Evolutionary conservation across 139 green algal genomes (phyloP).

Genomic region (Microglena sp.): DNA sequence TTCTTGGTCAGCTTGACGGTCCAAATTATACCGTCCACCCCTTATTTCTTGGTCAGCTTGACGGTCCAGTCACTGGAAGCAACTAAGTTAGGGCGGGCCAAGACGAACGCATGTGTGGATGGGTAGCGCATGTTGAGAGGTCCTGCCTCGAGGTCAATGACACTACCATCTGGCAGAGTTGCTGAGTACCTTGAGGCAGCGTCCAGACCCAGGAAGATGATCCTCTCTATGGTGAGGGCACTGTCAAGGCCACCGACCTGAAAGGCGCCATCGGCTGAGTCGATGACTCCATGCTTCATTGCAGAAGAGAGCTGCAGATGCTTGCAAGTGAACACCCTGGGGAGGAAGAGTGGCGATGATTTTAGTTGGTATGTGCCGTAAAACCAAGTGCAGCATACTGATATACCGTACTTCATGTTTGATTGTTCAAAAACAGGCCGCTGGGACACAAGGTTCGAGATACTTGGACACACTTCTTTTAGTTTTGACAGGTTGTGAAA

Average conservation of each 20-base stretch:
- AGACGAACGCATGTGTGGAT: too few species aligned
- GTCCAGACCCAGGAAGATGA: conserved; percentile 44
- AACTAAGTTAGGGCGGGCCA: too few species aligned
- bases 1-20: too few species aligned
- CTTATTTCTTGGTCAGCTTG: too few species aligned
- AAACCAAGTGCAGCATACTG: neutral
- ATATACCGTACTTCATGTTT: neutral
- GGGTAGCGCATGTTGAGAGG: too few species aligned
- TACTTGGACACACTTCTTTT: neutral
- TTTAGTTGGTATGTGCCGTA: neutral
- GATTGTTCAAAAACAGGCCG: neutral
- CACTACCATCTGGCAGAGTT: neutral
- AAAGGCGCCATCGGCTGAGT: neutral
- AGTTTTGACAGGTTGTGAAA: neutral
- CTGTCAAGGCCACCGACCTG: neutral
- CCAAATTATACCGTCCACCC: too few species aligned
- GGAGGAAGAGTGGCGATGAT: neutral
- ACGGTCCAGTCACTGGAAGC: too few species aligned
- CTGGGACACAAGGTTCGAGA: neutral
- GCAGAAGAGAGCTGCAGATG: conserved; percentile 14
- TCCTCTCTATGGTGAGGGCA: conserved; percentile 28
- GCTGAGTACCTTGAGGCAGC: neutral
- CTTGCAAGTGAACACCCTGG: conserved; percentile 24
- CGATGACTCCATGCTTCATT: conserved; percentile 4
- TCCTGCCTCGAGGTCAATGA: neutral